A percentile compares a stretch with the other conserved stretches of the same genome.
Conservation (phyloP, 352 stramenopile species). For the Phytophthora vignae region DNA sequence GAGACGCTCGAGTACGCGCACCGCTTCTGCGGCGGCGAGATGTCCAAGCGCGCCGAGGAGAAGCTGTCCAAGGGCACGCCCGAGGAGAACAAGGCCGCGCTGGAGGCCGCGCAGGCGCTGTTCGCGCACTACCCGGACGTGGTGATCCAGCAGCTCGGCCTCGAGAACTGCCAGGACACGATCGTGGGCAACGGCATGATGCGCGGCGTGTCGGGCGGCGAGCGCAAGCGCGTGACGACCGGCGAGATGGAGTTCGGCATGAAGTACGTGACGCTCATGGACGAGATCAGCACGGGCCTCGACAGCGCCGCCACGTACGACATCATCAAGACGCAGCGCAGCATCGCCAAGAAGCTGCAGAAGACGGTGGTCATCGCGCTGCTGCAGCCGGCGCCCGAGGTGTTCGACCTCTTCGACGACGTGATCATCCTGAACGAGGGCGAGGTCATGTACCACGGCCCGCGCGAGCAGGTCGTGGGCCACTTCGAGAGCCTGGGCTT, state of each 20-base stretch:
- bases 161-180: no score
- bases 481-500: constrained; percentile 47
- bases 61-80: constrained; percentile 48
- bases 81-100: constrained; percentile 44
- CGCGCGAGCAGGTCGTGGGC: constrained; percentile 51
- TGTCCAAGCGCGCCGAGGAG: constrained; percentile 46
- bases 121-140: constrained; percentile 40
- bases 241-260: constrained; percentile 91
- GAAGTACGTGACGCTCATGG: constrained; percentile 79
- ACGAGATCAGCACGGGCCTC: constrained; percentile 74
- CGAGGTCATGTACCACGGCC: constrained; percentile 33
- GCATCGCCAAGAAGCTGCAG: constrained; percentile 53
- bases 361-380: constrained; percentile 77
- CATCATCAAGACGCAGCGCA: constrained; percentile 60
- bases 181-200: no score
- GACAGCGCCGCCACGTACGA: constrained; percentile 66
- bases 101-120: constrained; percentile 23
- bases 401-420: constrained; percentile 22
- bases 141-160: constrained; percentile 22
- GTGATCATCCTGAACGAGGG: constrained; percentile 31
- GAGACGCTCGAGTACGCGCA: constrained; percentile 56
- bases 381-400: constrained; percentile 26
- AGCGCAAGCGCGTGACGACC: constrained; percentile 92
- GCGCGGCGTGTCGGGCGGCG: constrained; percentile 80
- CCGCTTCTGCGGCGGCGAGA: constrained; percentile 61